Base-by-base conservation (phyloP, 164 flowering plant genomes). In the Vitis amurensis region DNA sequence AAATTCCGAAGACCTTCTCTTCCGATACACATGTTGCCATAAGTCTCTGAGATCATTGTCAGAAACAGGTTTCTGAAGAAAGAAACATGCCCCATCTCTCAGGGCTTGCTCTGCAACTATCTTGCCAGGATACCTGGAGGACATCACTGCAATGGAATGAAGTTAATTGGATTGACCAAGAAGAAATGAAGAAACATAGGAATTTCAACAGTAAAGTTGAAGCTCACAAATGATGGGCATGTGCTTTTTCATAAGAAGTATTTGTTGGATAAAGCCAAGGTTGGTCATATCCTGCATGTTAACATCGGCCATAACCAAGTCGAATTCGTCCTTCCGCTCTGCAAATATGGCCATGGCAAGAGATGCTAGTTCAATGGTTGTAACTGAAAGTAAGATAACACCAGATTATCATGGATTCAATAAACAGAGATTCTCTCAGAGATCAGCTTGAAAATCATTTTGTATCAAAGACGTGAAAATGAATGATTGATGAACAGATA, bases 21-120 rank as follows among this genome's bases (percentile, higher is more conserved):
- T 69, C 59, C 66, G 59, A 30, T 29, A 71, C 27, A 59, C 78
- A 48, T 74, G 69, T 64, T 77, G 83, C 83, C 80, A 80, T 8
- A 80, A 11, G 23, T 56, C 12, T 47, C 62, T 69, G 47, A 73
- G 58, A 48, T 74, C 68, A 9, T 59, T 62, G 8, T 2, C 2
- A 11, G 59, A 37, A 7, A 80, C 58, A 0, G 80, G 83, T 44
- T 80, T 80, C 67, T 71, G 17, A 4, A 77, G 71, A 64, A 44
- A 74, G 51, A 49, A 63, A 27, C 67, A 60, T 8, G 73, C 80
- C 17, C 83, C 83, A 30, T 68, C 63, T 11, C 47, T 53, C 44
- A 71, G 47, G 57, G 72, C 61, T 66, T 59, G 68, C 37, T 8
- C 7, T 17, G 76, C 70, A 31, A 15, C 11, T 3, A 7, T 27